Conservation (phyloP, 305 asterid genomes). For the Fraxinus velutina region DNA sequence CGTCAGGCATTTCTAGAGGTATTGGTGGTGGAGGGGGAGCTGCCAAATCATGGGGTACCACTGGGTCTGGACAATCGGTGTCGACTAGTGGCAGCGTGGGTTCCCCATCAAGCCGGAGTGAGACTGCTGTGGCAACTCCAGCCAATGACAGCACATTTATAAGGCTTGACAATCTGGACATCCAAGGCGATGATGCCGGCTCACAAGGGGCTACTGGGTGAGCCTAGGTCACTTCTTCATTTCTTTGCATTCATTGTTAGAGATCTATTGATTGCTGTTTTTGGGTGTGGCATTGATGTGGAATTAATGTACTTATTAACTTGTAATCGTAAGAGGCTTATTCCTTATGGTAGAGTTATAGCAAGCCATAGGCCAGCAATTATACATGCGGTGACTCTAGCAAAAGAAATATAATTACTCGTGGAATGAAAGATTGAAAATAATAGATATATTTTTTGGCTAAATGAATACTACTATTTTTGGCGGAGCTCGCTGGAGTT, state of each 20-base stretch:
- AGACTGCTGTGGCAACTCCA: conserved; percentile 64
- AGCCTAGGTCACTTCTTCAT: conserved; percentile 25
- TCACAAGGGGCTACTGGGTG: conserved; percentile 81
- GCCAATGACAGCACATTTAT: conserved; percentile 56
- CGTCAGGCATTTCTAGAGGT: conserved; percentile 35
- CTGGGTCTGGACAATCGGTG: conserved; percentile 80
- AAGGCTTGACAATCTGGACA: conserved; percentile 63
- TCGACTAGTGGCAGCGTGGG: conserved; percentile 92
- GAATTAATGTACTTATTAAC: neutral
- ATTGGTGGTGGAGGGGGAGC: conserved; percentile 42
- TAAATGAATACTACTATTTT: neutral
- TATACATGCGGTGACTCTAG: neutral
- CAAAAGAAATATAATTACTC: neutral
- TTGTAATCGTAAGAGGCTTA: neutral
- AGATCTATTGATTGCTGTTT: neutral
- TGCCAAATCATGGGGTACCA: conserved; percentile 71
- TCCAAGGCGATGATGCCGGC: conserved; percentile 82
- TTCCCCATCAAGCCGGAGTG: conserved; percentile 87
- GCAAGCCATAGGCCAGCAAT: neutral
- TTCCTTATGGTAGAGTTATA: neutral
- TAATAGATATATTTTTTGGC: neutral
- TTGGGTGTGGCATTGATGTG: neutral
- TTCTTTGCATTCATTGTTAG: neutral
- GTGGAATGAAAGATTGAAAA: neutral
- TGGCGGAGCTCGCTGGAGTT: neutral